These are phyloP conservation scores for Nectriaceae sp. DNA, from an alignment of 2,329 filamentous ascomycete genomes.

Conservation along the genomic window DNA sequence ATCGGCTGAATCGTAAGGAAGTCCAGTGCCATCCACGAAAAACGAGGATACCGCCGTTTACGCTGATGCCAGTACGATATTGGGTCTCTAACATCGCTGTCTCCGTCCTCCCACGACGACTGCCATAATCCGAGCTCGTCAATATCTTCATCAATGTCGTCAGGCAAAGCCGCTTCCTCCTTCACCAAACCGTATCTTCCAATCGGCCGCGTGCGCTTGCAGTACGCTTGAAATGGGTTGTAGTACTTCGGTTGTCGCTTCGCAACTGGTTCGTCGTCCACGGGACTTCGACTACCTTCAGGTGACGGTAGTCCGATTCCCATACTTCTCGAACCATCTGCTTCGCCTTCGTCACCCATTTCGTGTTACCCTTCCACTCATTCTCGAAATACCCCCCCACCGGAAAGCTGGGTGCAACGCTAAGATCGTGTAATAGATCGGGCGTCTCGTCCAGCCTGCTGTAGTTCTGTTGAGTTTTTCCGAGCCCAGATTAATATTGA, in stretches of 20 bases:
- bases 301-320: not conserved
- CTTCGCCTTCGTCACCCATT: slow-evolving; percentile 7
- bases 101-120: not conserved
- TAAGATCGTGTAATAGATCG: slow-evolving; percentile 12
- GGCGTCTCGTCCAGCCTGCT: slow-evolving; percentile 5
- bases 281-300: not conserved
- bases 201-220: no score
- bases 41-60: slow-evolving; percentile 5
- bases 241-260: not conserved
- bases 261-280: not conserved
- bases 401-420: slow-evolving; percentile 8
- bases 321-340: slow-evolving; percentile 6
- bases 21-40: slow-evolving; percentile 14
- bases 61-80: slow-evolving; percentile 8
- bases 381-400: slow-evolving; percentile 14
- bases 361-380: not conserved
- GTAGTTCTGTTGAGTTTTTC: slow-evolving; percentile 16
- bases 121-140: no score
- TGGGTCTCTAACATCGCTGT: slow-evolving; percentile 6
- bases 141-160: no score
- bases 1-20: no score
- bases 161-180: not conserved
- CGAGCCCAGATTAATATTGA: slow-evolving; percentile 15
- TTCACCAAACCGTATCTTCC: no score
- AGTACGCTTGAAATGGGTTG: slow-evolving; percentile 2